Evolutionary conservation across 1,284 basidiomycete genomes (phyloP), one percentile per base, ranked within the genome.

Genomic region (Hypsizygus ulmarius): DNA sequence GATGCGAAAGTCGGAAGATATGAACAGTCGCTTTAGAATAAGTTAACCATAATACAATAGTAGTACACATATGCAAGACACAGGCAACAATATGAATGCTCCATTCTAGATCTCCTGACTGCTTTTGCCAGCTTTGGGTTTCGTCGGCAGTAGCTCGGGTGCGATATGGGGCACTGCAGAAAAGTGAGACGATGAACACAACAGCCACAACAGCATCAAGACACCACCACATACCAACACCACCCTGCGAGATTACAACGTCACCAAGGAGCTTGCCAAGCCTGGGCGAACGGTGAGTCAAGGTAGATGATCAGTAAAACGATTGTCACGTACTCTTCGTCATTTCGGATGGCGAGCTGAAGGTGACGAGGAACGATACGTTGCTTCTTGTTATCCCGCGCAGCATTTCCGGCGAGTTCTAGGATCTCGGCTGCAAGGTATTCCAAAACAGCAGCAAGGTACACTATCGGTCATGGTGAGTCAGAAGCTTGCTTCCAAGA

Each of bases 351-450:
- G 58, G 92, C 92, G 55, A 95, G 86, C 69, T 93, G 90, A 43
- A 94, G 68, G 70, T 94, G 92, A 66, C 92, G 83, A 50, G 92
- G 92, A 11, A 93, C 88, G 66, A 94, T 93, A 84, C 92, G 90
- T 64, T 90, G 87, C 78, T 93, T 86, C 78, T 87, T 87, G 76
- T 87, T 87, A 66, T 85, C 83, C 55, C 83, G 76, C 35, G 80
- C 82, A 51, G 87, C 89, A 70, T 90, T 91, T 59, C 90, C 90
- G 53, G 90, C 90, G 38, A 92, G 76, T 70, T 92, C 89, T 58
- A 92, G 84, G 64, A 93, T 91, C 69, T 93, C 90, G 49, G 90
- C 90, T 41, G 88, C 84, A 48, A 93, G 81, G 69, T 93, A 89
- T 67, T 90, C 87, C 39, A 89, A 76, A 47, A 90, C 86, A 33